Evolutionary conservation across 106 monocot genomes (phyloP).

Genomic region (Dendrobium catenatum): DNA sequence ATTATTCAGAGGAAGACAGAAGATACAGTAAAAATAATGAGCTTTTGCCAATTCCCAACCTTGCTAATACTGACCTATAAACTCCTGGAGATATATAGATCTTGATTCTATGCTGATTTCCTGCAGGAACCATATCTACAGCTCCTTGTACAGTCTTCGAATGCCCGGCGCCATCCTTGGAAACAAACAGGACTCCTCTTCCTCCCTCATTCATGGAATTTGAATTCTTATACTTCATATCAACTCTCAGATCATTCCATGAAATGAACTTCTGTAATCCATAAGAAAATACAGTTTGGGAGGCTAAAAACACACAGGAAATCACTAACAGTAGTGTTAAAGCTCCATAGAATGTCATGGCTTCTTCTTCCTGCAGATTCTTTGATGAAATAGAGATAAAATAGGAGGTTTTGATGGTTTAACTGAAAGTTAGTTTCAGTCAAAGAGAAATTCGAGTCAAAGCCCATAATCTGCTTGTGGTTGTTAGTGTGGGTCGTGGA

Average conservation of each 20-base stretch:
- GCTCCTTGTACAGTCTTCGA: constrained; percentile 79
- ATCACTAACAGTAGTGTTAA: neutral
- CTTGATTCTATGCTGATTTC: constrained; percentile 55
- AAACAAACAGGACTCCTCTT: constrained; percentile 39
- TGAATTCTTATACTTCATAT: neutral
- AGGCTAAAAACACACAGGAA: neutral
- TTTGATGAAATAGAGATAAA: neutral
- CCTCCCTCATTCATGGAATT: neutral
- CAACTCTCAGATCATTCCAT: constrained; percentile 40
- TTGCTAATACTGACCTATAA: constrained; percentile 45
- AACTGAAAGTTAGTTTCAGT: neutral
- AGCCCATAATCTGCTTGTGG: no score
- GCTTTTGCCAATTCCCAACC: constrained; percentile 39
- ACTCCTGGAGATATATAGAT: constrained; percentile 57
- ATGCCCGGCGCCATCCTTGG: constrained; percentile 49
- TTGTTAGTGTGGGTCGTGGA: no score
- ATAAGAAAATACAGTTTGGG: neutral
- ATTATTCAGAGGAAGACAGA: no score
- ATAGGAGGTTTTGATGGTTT: neutral
- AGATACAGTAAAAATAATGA: no score
- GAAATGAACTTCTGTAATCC: constrained; percentile 24
- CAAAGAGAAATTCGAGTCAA: no score
- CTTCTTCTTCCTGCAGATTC: constrained; percentile 26
- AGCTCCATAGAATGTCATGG: constrained; percentile 11
- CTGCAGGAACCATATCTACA: constrained; percentile 65